These are phyloP conservation scores for Oemleria cerasiformis DNA, from an alignment of 306 rosid genomes.

Conservation along the genomic window DNA sequence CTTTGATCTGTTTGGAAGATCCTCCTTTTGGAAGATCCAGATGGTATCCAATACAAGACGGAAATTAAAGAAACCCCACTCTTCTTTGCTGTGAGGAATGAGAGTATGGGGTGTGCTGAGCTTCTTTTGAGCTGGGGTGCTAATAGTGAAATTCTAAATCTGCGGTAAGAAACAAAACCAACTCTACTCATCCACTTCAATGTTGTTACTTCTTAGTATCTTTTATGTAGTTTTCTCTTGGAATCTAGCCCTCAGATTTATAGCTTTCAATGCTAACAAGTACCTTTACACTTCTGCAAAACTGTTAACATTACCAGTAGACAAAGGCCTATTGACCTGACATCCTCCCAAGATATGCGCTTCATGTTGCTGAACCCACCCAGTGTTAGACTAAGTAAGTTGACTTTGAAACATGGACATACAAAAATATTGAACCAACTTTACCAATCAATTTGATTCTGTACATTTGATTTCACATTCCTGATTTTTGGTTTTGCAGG, in stretches of 20 bases:
- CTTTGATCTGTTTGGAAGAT: slow-evolving; percentile 25
- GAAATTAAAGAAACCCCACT: slow-evolving; percentile 52
- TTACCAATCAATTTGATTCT: neutral
- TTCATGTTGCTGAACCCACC: slow-evolving; percentile 33
- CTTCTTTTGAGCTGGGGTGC: slow-evolving; percentile 48
- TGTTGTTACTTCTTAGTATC: neutral
- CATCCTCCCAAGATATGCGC: slow-evolving; percentile 44
- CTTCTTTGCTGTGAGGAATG: slow-evolving; percentile 48
- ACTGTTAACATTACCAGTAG: slow-evolving; percentile 27
- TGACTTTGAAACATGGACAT: neutral
- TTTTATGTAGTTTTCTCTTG: neutral
- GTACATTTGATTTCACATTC: neutral
- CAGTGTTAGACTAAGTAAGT: slow-evolving; percentile 35
- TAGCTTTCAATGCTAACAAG: slow-evolving; percentile 2
- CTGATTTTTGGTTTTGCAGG: slow-evolving; percentile 20
- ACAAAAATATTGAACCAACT: neutral
- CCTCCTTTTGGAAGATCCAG: slow-evolving; percentile 39
- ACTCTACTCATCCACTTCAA: neutral
- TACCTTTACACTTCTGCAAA: neutral
- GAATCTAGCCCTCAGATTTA: neutral
- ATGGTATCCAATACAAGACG: slow-evolving; percentile 30
- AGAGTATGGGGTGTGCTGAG: slow-evolving; percentile 32
- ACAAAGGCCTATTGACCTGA: slow-evolving; percentile 44
- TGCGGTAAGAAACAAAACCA: slow-evolving; percentile 30
- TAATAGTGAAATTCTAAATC: slow-evolving; percentile 38